These are phyloP conservation scores for Wallacemonas sp. DNA, from an alignment of 208 protist genomes.

Conservation along the genomic window DNA sequence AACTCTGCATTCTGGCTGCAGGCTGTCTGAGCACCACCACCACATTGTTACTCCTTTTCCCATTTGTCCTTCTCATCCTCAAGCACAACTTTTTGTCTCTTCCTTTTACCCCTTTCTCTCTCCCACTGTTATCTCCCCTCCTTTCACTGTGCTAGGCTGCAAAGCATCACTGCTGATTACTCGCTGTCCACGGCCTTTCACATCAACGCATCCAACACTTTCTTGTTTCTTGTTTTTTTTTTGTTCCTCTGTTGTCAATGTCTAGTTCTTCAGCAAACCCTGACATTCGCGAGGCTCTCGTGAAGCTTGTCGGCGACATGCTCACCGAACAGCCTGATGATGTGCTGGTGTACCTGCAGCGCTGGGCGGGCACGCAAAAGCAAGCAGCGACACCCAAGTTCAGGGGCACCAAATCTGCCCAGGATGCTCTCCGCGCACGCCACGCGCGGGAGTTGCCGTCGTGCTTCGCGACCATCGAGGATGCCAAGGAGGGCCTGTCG, in stretches of 20 bases:
- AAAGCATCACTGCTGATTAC: too few relatives aligned
- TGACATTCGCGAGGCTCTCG: slow-evolving; percentile 26
- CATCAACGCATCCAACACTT: background rate
- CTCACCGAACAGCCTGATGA: slow-evolving; percentile 34
- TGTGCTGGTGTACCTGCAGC: slow-evolving; percentile 41
- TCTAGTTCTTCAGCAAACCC: slow-evolving; percentile 15
- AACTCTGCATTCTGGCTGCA: too few relatives aligned
- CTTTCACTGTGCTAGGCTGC: too few relatives aligned
- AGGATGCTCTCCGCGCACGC: background rate
- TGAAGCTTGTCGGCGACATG: slow-evolving; percentile 27
- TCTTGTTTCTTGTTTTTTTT: background rate
- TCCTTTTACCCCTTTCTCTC: background rate
- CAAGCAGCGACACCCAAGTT: background rate
- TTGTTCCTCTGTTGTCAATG: background rate
- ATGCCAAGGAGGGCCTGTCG: background rate
- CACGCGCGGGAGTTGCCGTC: slow-evolving; percentile 5
- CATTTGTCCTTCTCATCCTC: too few relatives aligned
- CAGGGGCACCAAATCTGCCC: background rate
- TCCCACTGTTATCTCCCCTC: background rate
- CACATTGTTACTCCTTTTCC: too few relatives aligned
- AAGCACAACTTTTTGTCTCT: too few relatives aligned
- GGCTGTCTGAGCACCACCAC: too few relatives aligned
- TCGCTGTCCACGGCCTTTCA: too few relatives aligned
- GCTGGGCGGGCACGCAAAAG: slow-evolving; percentile 36
- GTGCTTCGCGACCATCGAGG: slow-evolving; percentile 3